Conservation (phyloP, 2,329 filamentous ascomycete species). For the Zymoseptoria ardabiliae region DNA sequence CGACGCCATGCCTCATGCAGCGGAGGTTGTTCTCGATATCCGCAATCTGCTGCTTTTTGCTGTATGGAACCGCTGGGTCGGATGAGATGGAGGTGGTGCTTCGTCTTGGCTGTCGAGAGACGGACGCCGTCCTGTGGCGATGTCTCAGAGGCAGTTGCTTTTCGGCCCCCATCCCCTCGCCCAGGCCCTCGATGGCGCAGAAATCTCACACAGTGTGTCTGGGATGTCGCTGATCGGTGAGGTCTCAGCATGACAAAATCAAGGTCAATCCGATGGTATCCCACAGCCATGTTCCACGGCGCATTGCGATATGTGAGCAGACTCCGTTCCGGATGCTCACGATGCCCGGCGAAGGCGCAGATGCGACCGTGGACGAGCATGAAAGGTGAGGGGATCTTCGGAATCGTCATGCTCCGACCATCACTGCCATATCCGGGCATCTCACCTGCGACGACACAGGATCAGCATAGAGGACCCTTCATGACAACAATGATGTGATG, state of each 20-base stretch:
- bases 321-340: background rate
- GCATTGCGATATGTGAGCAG: background rate
- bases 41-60: background rate
- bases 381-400: background rate
- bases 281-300: background rate
- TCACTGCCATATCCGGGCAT: background rate
- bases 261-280: background rate
- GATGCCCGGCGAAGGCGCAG: background rate
- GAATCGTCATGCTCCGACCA: background rate
- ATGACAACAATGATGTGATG: background rate
- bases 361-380: background rate
- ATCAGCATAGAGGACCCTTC: background rate
- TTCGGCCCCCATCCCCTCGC: background rate
- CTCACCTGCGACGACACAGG: background rate
- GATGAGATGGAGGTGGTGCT: background rate
- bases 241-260: background rate
- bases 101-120: background rate
- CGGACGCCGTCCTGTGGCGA: background rate
- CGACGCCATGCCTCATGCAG: background rate
- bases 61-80: background rate
- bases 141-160: background rate
- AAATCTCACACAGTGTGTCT: background rate
- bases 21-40: background rate
- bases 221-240: background rate
- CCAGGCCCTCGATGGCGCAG: background rate